phyloP scores from a whole-genome alignment of 495 filamentous ascomycete species.

The Aspergillus carlsbadensis region DNA sequence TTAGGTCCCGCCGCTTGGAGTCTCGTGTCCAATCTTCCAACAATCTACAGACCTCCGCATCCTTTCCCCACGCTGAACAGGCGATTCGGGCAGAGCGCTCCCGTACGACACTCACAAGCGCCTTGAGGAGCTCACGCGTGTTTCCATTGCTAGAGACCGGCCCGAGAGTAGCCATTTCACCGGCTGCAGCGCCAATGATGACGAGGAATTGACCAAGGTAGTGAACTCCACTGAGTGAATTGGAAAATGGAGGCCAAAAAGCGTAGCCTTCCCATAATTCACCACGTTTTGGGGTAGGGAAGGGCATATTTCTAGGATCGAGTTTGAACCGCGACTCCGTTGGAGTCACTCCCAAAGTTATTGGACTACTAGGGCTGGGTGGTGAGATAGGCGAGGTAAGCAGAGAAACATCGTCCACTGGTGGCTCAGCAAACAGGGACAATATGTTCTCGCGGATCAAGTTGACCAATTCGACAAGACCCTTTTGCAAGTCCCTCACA shows the following conservation, averaged over 20 bases:
- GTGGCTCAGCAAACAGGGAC: constrained; percentile 83
- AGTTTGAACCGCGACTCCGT: constrained; percentile 73
- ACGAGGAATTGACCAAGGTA: constrained; percentile 80
- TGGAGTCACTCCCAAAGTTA: constrained; percentile 47
- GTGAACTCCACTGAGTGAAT: constrained; percentile 82
- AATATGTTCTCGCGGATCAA: constrained; percentile 76
- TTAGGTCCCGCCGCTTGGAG: constrained; percentile 75
- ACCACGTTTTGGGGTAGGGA: constrained; percentile 70
- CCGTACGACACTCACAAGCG: constrained; percentile 71
- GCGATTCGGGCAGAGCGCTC: constrained; percentile 80
- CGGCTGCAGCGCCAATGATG: constrained; percentile 78
- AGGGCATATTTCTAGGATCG: constrained; percentile 71
- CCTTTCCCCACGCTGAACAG: constrained; percentile 82
- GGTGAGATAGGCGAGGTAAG: constrained; percentile 76
- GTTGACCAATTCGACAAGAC: constrained; percentile 74
- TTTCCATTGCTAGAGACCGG: constrained; percentile 58
- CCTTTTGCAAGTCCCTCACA: constrained; percentile 69
- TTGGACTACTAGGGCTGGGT: constrained; percentile 69
- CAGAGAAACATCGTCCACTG: constrained; percentile 83
- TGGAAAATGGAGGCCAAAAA: constrained; percentile 93
- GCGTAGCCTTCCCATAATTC: constrained; percentile 92
- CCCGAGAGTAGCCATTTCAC: constrained; percentile 75
- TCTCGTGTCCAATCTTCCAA: constrained; percentile 90
- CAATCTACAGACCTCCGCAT: constrained; percentile 83
- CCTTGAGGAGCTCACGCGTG: constrained; percentile 64